Percentiles rank a stretch among this genome's conserved stretches.
phyloP scores from a whole-genome alignment of 1,284 basidiomycete genomes.

The Chiua sp. region DNA sequence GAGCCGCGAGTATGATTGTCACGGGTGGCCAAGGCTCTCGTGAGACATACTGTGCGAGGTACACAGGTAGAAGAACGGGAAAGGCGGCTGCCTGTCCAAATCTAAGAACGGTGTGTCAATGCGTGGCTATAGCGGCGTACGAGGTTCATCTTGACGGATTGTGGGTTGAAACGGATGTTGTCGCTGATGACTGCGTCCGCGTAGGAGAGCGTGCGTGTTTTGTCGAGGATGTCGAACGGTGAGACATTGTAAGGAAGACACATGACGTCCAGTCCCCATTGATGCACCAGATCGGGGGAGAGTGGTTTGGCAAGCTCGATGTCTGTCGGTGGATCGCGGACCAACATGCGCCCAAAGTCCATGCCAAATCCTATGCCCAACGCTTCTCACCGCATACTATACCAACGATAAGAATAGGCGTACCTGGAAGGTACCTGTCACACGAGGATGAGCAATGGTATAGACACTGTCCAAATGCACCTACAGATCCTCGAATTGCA shows the following conservation, averaged over 20 bases:
- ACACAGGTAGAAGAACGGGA: conserved; percentile 49
- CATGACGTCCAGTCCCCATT: conserved; percentile 42
- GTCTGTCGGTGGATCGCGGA: conserved; percentile 23
- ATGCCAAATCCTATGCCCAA: conserved; percentile 23
- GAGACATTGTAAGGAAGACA: conserved; percentile 40
- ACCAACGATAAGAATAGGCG: not conserved
- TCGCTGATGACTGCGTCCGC: conserved; percentile 31
- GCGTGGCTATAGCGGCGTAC: conserved; percentile 27
- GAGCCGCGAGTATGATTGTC: conserved; percentile 42
- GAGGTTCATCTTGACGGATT: conserved; percentile 37
- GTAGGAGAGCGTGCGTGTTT: conserved; percentile 25
- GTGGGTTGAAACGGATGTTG: conserved; percentile 38
- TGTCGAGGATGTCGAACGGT: conserved; percentile 39
- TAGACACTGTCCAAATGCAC: conserved; percentile 12
- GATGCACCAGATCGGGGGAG: conserved; percentile 35
- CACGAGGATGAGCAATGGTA: conserved; percentile 15
- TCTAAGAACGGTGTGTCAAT: conserved; percentile 6
- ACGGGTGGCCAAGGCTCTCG: conserved; percentile 34
- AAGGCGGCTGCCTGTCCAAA: conserved; percentile 43
- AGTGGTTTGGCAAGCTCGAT: conserved; percentile 36
- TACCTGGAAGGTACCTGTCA: conserved; percentile 36
- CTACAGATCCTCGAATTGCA: conserved; percentile 33
- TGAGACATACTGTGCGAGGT: conserved; percentile 40
- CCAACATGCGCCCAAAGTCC: conserved; percentile 39
- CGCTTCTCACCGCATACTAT: not conserved